Base-by-base conservation (phyloP, 192 early-diverging fungal genomes). In the Umbelopsis vinacea region DNA sequence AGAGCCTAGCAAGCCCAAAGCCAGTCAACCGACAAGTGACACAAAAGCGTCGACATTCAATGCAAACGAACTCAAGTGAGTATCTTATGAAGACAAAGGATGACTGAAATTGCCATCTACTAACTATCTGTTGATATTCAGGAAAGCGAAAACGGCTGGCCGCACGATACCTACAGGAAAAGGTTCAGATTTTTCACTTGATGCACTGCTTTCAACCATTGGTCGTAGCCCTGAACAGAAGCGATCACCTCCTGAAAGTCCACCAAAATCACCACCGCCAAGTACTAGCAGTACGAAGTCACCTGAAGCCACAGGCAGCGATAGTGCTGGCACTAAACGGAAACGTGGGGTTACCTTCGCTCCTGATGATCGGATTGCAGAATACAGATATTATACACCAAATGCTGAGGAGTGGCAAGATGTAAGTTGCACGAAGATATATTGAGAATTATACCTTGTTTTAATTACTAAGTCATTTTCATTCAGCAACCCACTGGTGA, bases 301-400 rank as follows among this genome's bases (percentile, higher is more conserved):
- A 14, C 29, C 26, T 17, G 26, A 29, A 6, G 11, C 15, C 7
- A 1, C 29, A 37, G 33, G 57, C 11, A 35, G 57, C 33, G 57
- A 63, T 8, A n/a, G 9, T 37, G 33, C 33, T n/a, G n/a, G 29
- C 4, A 37, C 29, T 19, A 63, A 11, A 63, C 57, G 57, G 7
- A 63, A 63, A 26, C 57, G 57, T 14, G 57, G 10, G 33, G 57
- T 63, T 0, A 63, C 29, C 17, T 63, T 63, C 35, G 57, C 57
- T 19, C 57, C 57, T 19, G 57, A 63, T 63, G 57, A 63, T 38
- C 57, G 57, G 4, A 29, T 63, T 37, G 33, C 57, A 12, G 57
- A 63, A 63, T 63, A 63, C 14, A 38, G 57, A 63, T 63, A 63
- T 26, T 63, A 63, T 37, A 63, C 57, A 22, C 57, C 57, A 8